Percentiles rank a stretch among this genome's conserved stretches.
Evolutionary conservation across 345 rosid species (phyloP).

Genomic region (Boechera stricta): DNA sequence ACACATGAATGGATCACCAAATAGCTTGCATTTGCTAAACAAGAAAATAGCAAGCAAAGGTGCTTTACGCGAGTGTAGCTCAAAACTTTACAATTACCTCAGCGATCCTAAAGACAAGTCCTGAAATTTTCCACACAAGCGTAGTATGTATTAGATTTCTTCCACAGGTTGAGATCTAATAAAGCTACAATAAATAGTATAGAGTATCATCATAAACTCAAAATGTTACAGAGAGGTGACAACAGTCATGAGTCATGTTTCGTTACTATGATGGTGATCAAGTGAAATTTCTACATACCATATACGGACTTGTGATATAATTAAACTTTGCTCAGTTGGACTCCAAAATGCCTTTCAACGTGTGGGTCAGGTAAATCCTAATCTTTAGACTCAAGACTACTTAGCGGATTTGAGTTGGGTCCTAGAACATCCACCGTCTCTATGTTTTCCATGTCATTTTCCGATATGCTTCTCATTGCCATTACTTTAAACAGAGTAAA

Average conservation of each 20-base stretch:
- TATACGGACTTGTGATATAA: neutral
- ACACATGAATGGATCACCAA: slow-evolving; percentile 2
- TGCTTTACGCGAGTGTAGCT: slow-evolving; percentile 15
- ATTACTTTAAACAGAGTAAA: slow-evolving; percentile 15
- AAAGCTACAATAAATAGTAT: neutral
- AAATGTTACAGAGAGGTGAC: slow-evolving; percentile 3
- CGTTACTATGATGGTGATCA: slow-evolving; percentile 12
- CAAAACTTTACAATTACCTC: neutral
- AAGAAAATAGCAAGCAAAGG: slow-evolving; percentile 4
- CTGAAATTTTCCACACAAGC: neutral
- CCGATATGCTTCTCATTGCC: neutral
- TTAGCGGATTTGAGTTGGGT: neutral
- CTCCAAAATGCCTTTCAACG: slow-evolving; percentile 1
- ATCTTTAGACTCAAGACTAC: neutral
- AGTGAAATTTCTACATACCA: slow-evolving; percentile 14
- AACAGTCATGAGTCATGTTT: slow-evolving; percentile 12
- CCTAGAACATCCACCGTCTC: neutral
- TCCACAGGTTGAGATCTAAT: neutral
- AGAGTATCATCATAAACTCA: neutral
- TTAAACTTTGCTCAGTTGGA: slow-evolving; percentile 22
- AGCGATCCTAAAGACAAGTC: slow-evolving; percentile 6
- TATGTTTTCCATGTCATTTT: neutral
- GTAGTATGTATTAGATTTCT: neutral
- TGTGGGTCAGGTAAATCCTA: slow-evolving; percentile 10
- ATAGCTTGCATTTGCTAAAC: slow-evolving; percentile 15